Conservation (phyloP, 2,329 filamentous ascomycete species). For the Fusarium sp. region DNA sequence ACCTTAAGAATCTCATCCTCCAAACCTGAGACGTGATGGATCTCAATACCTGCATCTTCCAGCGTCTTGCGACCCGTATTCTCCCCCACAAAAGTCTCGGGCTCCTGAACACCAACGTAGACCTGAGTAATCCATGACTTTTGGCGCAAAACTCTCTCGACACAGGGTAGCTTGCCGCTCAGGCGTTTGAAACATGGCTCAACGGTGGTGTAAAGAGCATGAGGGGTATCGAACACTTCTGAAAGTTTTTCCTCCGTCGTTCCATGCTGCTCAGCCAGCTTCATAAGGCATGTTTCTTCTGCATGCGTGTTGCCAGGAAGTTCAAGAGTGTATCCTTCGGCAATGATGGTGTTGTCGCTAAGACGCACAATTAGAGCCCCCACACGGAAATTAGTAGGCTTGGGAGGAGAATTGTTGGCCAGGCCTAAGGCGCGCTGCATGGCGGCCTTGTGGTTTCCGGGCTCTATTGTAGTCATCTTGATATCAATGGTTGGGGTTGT, state of each 20-base stretch:
- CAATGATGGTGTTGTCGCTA: slow-evolving; percentile 70
- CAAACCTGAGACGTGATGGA: slow-evolving; percentile 78
- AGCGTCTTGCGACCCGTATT: slow-evolving; percentile 81
- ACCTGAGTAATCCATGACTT: slow-evolving; percentile 77
- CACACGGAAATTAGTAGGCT: slow-evolving; percentile 92
- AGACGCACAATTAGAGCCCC: slow-evolving; percentile 85
- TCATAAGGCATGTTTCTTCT: slow-evolving; percentile 90
- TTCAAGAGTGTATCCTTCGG: slow-evolving; percentile 92
- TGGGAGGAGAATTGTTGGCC: slow-evolving; percentile 83
- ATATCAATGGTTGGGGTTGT: neutral
- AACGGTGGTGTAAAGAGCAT: slow-evolving; percentile 88
- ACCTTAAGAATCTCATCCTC: slow-evolving; percentile 85
- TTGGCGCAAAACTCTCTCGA: slow-evolving; percentile 79
- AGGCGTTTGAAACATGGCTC: slow-evolving; percentile 83
- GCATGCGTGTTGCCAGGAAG: slow-evolving; percentile 94
- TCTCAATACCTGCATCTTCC: slow-evolving; percentile 77
- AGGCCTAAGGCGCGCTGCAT: slow-evolving; percentile 81
- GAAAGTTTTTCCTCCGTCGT: slow-evolving; percentile 68
- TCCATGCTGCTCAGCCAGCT: slow-evolving; percentile 67
- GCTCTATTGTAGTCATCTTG: slow-evolving; percentile 44
- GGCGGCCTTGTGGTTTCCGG: slow-evolving; percentile 60
- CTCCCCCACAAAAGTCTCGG: slow-evolving; percentile 86
- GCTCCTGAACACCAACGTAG: slow-evolving; percentile 89
- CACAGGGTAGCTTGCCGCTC: slow-evolving; percentile 81
- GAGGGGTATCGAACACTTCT: slow-evolving; percentile 48